Evolutionary conservation across 371 early-diverging fungal genomes (phyloP).

Genomic region (Mortierella sp.): DNA sequence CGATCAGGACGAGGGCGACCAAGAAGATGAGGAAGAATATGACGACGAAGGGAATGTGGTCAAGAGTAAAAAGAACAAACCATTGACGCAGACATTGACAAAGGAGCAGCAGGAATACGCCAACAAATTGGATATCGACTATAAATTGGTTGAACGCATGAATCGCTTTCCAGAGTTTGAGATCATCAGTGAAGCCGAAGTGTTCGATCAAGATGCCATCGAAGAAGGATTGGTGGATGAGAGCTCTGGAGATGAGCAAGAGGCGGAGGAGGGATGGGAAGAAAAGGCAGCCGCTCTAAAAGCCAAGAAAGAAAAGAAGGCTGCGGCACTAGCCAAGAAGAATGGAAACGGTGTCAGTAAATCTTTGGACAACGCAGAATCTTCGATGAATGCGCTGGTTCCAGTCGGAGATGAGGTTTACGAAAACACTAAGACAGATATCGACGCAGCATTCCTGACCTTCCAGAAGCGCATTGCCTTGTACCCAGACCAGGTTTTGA

Average conservation of each 20-base stretch:
- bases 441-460: constrained; percentile 89
- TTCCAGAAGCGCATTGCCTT: constrained; percentile 89
- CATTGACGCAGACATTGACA: constrained; percentile 42
- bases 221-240: constrained; percentile 47
- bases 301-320: constrained; percentile 37
- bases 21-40: constrained; percentile 43
- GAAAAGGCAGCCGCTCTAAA: constrained; percentile 41
- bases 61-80: constrained; percentile 29
- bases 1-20: constrained; percentile 24
- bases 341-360: constrained; percentile 31
- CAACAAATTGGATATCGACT: constrained; percentile 46
- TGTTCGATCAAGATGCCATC: constrained; percentile 58
- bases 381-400: constrained; percentile 61
- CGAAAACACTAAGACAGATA: constrained; percentile 86
- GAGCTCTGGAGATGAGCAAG: constrained; percentile 53
- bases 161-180: constrained; percentile 53
- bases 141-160: constrained; percentile 40
- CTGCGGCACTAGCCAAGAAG: constrained; percentile 28
- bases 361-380: constrained; percentile 34
- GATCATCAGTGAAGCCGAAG: constrained; percentile 56
- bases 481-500: constrained; percentile 90
- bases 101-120: constrained; percentile 66
- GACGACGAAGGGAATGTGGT: constrained; percentile 50
- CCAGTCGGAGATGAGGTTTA: constrained; percentile 77
- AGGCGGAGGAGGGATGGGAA: constrained; percentile 59